Percentiles rank a stretch among this genome's conserved stretches.
These are phyloP conservation scores for Phytophthora podocarpi DNA, from an alignment of 352 stramenopile species.

Conservation along the genomic window DNA sequence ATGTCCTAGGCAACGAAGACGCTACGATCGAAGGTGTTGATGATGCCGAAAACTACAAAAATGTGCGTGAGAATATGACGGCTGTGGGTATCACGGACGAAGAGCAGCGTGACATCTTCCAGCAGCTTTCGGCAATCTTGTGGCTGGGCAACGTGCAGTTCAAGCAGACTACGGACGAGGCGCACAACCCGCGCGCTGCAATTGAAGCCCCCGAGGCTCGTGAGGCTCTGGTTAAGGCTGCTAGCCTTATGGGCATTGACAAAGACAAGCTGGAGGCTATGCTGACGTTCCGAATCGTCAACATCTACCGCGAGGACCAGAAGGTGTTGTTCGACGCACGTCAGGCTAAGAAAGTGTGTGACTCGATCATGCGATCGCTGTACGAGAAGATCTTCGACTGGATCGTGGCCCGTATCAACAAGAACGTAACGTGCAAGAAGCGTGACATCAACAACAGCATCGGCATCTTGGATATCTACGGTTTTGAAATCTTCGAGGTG, in stretches of 20 bases:
- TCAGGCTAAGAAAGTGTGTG: constrained; percentile 81
- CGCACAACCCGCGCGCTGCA: constrained; percentile 70
- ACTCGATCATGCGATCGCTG: constrained; percentile 86
- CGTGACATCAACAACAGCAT: constrained; percentile 78
- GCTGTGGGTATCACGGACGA: constrained; percentile 75
- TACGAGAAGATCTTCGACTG: constrained; percentile 93
- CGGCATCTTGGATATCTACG: constrained; percentile 91
- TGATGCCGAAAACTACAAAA: constrained; percentile 68
- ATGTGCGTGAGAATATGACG: constrained; percentile 68
- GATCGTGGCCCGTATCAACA: constrained; percentile 88
- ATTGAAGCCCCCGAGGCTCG: constrained; percentile 64
- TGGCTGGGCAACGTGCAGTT: constrained; percentile 89
- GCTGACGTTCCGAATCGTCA: constrained; percentile 79
- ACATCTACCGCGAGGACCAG: constrained; percentile 82
- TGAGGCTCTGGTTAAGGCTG: constrained; percentile 61
- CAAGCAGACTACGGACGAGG: constrained; percentile 70
- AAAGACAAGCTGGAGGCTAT: constrained; percentile 67
- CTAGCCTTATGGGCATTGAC: constrained; percentile 69
- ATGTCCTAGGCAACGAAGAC: constrained; percentile 72
- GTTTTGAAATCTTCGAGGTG: constrained; percentile 91
- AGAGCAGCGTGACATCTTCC: constrained; percentile 76
- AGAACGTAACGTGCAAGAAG: constrained; percentile 72
- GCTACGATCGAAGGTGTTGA: constrained; percentile 79
- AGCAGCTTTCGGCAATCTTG: constrained; percentile 80
- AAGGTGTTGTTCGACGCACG: constrained; percentile 76